Percentiles rank a stretch among this genome's conserved stretches.
These are phyloP conservation scores for Metrosideros polymorpha DNA, from an alignment of 441 rosid species.

Conservation along the genomic window DNA sequence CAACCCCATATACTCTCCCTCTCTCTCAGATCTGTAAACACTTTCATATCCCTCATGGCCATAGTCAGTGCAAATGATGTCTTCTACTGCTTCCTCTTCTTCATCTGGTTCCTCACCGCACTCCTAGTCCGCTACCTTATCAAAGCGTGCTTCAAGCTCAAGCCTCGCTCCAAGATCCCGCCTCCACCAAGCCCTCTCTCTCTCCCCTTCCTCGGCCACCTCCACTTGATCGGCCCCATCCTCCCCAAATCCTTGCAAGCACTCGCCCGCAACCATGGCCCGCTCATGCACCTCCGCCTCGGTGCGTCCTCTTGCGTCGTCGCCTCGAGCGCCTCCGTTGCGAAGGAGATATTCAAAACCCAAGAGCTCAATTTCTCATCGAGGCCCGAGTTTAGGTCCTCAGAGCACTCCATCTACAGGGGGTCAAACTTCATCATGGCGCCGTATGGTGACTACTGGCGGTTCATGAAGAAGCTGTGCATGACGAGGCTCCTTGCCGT, in stretches of 20 bases:
- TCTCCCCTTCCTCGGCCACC: slow-evolving; percentile 52
- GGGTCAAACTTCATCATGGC: slow-evolving; percentile 26
- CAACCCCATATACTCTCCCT: neutral
- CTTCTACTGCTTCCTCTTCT: neutral
- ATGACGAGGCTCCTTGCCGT: slow-evolving; percentile 18
- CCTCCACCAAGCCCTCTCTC: slow-evolving; percentile 48
- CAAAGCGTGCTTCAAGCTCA: neutral
- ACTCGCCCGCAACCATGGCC: slow-evolving; percentile 36
- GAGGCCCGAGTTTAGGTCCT: slow-evolving; percentile 45
- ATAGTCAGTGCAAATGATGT: neutral
- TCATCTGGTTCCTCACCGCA: slow-evolving; percentile 1
- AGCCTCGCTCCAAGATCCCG: neutral
- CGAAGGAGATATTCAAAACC: slow-evolving; percentile 35
- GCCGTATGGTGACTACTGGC: slow-evolving; percentile 23
- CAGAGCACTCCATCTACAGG: slow-evolving; percentile 34
- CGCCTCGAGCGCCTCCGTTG: slow-evolving; percentile 34
- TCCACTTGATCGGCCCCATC: slow-evolving; percentile 35
- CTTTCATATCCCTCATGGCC: neutral
- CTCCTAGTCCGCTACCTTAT: slow-evolving; percentile 3
- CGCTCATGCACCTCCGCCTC: slow-evolving; percentile 38
- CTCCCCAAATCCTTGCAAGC: slow-evolving; percentile 40
- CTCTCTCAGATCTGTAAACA: neutral
- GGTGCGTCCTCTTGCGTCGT: slow-evolving; percentile 27
- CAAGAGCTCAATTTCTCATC: slow-evolving; percentile 46
- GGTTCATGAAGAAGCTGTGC: slow-evolving; percentile 30